A percentile compares a stretch with the other conserved stretches of the same genome.
Evolutionary conservation across 345 rosid species (phyloP).

Genomic region (Triadica sebifera): DNA sequence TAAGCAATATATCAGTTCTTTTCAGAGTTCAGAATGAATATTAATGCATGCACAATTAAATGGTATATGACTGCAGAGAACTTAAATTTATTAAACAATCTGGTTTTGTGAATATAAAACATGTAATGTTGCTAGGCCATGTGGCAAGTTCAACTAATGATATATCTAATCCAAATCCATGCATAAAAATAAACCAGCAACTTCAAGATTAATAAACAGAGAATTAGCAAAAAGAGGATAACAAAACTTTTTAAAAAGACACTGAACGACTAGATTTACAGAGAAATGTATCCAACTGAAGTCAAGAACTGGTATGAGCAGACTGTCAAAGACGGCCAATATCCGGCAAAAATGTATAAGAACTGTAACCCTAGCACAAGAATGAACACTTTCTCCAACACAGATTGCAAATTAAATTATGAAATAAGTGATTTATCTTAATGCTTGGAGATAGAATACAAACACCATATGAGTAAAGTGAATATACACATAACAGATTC

Average conservation of each 20-base stretch:
- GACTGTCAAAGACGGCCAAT: not conserved
- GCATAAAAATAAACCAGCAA: not conserved
- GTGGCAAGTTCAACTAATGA: not conserved
- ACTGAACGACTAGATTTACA: not conserved
- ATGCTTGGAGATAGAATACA: not conserved
- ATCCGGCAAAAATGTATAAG: not conserved
- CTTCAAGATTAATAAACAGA: not conserved
- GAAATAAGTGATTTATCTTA: not conserved
- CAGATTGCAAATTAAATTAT: not conserved
- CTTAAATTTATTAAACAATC: not conserved
- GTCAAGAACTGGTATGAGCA: slow-evolving; percentile 2
- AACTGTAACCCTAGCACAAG: not conserved
- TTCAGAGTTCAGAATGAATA: slow-evolving; percentile 1
- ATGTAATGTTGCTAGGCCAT: not conserved
- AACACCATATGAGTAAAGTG: not conserved
- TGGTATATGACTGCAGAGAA: not conserved
- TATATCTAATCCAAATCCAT: slow-evolving; percentile 3
- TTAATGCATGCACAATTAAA: not conserved
- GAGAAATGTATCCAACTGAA: not conserved
- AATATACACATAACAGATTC: slow-evolving; percentile 14
- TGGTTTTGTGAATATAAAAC: not conserved
- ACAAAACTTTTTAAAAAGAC: not conserved
- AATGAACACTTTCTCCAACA: not conserved
- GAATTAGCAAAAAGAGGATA: not conserved
- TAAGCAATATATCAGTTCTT: not conserved